Conservation (phyloP, 176 grass and related monocot species). For the Hordeum vulgare region MorexV3_pseudomolecules_assembly NC_058523.1:7418599-7419098, state of each 20-base stretch:
- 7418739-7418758: background rate
- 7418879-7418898: conserved; percentile 84
- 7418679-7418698: background rate
- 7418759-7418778: background rate
- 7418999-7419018: background rate
- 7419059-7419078: background rate
- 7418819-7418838: conserved; percentile 80
- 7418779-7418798: conserved; percentile 59
- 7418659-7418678: background rate
- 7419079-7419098: background rate
- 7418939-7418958: background rate
- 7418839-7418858: conserved; percentile 78
- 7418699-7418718: background rate
- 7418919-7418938: background rate
- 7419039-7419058: background rate
- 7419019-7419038: background rate
- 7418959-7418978: background rate
- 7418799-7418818: conserved; percentile 89
- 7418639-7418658: background rate
- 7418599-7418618: conserved; percentile 79
- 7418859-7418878: conserved; percentile 92
- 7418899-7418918: conserved; percentile 18
- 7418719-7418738: background rate
- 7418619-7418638: conserved; percentile 52
- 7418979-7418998: background rate